These are phyloP conservation scores for Aureobasidium sp. DNA, from an alignment of 2,329 filamentous ascomycete genomes.

Conservation along the genomic window DNA sequence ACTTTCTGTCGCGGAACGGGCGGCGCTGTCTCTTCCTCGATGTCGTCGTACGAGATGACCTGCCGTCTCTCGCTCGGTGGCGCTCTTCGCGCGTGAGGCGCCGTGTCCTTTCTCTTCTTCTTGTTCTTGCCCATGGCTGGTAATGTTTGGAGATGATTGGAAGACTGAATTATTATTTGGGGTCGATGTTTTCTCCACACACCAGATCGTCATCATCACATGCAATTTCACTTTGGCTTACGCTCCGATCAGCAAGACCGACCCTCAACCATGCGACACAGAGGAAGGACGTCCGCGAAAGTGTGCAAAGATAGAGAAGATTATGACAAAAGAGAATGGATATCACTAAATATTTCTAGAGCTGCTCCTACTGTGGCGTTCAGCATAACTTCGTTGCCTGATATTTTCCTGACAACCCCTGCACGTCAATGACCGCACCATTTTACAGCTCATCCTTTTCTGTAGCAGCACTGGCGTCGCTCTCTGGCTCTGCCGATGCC, in stretches of 20 bases:
- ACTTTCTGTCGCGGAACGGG: conserved; percentile 12
- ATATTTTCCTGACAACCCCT: conserved; percentile 2
- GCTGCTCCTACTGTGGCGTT: background rate
- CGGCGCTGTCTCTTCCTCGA: conserved; percentile 10
- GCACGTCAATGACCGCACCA: background rate
- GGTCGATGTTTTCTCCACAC: background rate
- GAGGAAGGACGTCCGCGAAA: background rate
- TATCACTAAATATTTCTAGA: conserved; percentile 7
- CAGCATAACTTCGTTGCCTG: conserved; percentile 2
- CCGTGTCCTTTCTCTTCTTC: conserved; percentile 22
- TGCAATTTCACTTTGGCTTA: background rate
- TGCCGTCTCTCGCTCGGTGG: conserved; percentile 5
- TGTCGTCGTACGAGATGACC: conserved; percentile 14
- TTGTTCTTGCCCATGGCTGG: conserved; percentile 12
- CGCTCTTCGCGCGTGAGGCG: conserved; percentile 32
- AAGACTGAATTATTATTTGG: background rate
- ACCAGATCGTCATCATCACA: background rate
- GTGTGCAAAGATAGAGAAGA: too few species aligned
- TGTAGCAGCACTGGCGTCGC: conserved; percentile 13
- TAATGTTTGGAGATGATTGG: background rate
- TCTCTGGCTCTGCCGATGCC: conserved; percentile 16
- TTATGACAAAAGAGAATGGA: conserved; percentile 4
- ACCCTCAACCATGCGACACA: background rate
- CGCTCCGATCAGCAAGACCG: too few species aligned
- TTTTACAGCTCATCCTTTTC: conserved; percentile 17